These are phyloP conservation scores for Alternaria viburni DNA, from an alignment of 2,329 filamentous ascomycete species.

Conservation along the genomic window DNA sequence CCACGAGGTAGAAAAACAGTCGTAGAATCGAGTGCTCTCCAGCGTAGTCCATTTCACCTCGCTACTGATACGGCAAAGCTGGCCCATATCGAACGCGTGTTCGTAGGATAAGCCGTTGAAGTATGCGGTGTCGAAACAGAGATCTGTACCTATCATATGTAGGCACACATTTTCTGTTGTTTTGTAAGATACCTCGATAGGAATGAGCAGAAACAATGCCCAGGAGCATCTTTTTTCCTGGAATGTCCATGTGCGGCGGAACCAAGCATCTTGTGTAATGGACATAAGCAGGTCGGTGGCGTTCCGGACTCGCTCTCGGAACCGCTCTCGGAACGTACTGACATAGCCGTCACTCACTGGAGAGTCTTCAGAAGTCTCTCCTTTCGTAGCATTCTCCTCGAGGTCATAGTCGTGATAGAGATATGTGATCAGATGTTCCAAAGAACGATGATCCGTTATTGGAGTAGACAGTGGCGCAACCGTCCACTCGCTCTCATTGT, in stretches of 20 bases:
- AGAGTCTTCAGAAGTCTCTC: no score
- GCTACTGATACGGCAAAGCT: not conserved
- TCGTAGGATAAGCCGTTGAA: not conserved
- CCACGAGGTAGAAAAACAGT: not conserved
- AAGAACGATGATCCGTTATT: not conserved
- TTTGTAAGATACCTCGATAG: not conserved
- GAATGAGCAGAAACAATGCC: not conserved
- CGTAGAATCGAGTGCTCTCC: no score
- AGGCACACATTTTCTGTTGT: not conserved
- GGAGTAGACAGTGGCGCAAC: not conserved
- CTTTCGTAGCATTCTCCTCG: no score
- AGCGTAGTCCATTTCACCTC: no score
- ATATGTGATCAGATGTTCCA: not conserved
- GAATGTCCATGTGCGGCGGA: not conserved
- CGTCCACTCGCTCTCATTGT: not conserved
- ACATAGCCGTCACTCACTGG: no score
- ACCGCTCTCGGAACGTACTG: no score
- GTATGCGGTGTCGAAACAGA: not conserved
- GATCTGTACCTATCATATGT: not conserved
- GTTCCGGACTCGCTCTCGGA: no score
- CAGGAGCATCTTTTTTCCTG: not conserved
- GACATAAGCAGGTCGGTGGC: no score
- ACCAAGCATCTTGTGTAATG: no score
- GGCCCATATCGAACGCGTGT: not conserved
- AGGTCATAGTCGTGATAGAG: not conserved